Evolutionary conservation across 768 basidiomycete species (phyloP).

Genomic region (Auriculariales sp.): DNA sequence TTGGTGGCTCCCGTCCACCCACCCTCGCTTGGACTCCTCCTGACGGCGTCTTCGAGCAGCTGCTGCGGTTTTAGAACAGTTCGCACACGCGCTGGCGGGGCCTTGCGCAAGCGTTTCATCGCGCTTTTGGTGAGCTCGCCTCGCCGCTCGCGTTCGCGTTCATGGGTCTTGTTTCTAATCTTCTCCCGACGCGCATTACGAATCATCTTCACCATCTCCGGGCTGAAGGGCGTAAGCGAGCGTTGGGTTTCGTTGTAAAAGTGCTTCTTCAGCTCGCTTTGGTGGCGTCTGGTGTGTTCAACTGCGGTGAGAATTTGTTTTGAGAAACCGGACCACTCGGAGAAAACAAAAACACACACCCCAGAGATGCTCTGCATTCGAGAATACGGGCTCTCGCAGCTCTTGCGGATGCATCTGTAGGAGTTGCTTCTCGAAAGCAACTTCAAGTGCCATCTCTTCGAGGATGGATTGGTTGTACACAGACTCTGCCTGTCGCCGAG

Average conservation of each 20-base stretch:
- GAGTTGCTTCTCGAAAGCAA: slow-evolving; percentile 20
- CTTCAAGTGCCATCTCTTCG: slow-evolving; percentile 23
- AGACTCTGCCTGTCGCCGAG: slow-evolving; percentile 26
- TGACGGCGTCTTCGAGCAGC: slow-evolving; percentile 33
- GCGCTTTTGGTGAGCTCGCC: slow-evolving; percentile 46
- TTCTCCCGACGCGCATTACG: slow-evolving; percentile 44
- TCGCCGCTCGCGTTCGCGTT: slow-evolving; percentile 40
- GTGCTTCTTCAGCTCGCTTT: slow-evolving; percentile 18
- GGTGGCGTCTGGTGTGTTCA: slow-evolving; percentile 20
- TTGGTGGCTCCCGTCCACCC: slow-evolving; percentile 64
- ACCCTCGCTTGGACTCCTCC: slow-evolving; percentile 39
- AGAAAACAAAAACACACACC: slow-evolving; percentile 19
- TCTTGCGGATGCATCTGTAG: slow-evolving; percentile 3
- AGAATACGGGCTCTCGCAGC: slow-evolving; percentile 12
- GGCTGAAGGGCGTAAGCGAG: slow-evolving; percentile 26
- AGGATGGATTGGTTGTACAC: slow-evolving; percentile 18
- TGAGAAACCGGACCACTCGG: neutral
- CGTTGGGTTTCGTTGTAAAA: slow-evolving; percentile 30
- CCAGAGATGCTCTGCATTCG: slow-evolving; percentile 18
- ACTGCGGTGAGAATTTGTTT: slow-evolving; percentile 14
- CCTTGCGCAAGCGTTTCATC: slow-evolving; percentile 29
- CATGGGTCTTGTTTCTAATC: slow-evolving; percentile 49
- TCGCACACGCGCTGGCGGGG: slow-evolving; percentile 51
- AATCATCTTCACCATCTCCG: slow-evolving; percentile 32
- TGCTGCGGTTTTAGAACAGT: slow-evolving; percentile 34